Conservation (phyloP, 805 yeast genomes). For the Ogataea populi-albae region DNA sequence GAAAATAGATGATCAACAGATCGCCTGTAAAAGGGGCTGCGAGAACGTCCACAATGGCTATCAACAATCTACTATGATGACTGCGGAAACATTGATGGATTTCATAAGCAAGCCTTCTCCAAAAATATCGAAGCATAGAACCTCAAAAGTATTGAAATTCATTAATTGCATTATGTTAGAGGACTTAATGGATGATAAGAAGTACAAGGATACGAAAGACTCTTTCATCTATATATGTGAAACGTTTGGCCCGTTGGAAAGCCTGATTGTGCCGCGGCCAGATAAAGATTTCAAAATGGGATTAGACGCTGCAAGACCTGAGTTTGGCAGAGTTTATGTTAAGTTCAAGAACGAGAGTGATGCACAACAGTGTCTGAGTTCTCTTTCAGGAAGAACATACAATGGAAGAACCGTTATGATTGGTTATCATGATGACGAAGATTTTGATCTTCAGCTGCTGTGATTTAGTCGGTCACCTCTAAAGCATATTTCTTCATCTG, state of each 20-base stretch:
- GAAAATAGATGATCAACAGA: constrained; percentile 34
- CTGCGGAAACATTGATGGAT: constrained; percentile 21
- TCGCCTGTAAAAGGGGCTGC: constrained; percentile 40
- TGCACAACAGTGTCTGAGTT: constrained; percentile 52
- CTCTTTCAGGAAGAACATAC: constrained; percentile 62
- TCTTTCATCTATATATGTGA: constrained; percentile 52
- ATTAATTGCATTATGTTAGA: constrained; percentile 64
- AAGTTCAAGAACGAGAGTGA: constrained; percentile 52
- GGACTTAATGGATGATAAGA: constrained; percentile 53
- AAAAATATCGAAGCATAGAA: constrained; percentile 18
- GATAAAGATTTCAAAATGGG: constrained; percentile 33
- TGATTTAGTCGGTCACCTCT: too few species aligned
- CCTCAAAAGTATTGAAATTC: constrained; percentile 55
- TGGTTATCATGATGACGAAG: constrained; percentile 56
- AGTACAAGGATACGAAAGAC: constrained; percentile 45
- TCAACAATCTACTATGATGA: constrained; percentile 20
- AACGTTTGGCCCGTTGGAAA: constrained; percentile 49
- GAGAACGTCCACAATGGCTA: constrained; percentile 26
- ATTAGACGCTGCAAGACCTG: constrained; percentile 45
- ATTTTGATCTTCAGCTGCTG: constrained; percentile 44
- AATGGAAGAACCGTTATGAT: constrained; percentile 68
- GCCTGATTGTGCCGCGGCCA: constrained; percentile 62
- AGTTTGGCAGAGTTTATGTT: constrained; percentile 70
- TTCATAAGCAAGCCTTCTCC: constrained; percentile 7
- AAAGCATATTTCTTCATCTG: too few species aligned